phyloP scores from a whole-genome alignment of 345 rosid species.

The Camelina laxa region DNA sequence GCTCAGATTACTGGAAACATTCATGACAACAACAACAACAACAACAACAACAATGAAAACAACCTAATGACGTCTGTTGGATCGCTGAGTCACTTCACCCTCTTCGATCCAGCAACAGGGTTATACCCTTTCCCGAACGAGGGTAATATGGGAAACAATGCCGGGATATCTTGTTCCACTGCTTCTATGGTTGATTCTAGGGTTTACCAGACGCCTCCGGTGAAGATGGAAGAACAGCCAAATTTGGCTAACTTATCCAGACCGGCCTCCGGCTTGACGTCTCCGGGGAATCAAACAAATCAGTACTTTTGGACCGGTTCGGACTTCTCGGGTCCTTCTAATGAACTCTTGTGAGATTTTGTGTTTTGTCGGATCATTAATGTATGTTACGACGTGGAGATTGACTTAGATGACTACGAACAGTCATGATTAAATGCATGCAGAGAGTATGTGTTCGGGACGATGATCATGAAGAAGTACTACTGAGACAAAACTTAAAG shows the following conservation, averaged over 20 bases:
- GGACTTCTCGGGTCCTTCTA: conserved; percentile 41
- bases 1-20: conserved; percentile 35
- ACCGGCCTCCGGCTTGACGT: conserved; percentile 36
- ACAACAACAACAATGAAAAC: conserved; percentile 26
- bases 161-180: conserved; percentile 43
- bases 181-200: conserved; percentile 54
- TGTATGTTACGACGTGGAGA: conserved; percentile 22
- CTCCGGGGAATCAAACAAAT: conserved; percentile 45
- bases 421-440: conserved; percentile 35
- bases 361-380: conserved; percentile 18
- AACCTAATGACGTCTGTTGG: conserved; percentile 42
- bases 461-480: conserved; percentile 24
- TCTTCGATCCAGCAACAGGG: conserved; percentile 52
- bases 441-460: conserved; percentile 10
- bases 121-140: conserved; percentile 52
- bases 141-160: conserved; percentile 45
- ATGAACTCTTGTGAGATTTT: conserved; percentile 39
- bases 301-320: conserved; percentile 49
- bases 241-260: conserved; percentile 49
- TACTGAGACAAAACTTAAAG: conserved; percentile 8
- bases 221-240: conserved; percentile 60
- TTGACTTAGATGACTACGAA: conserved; percentile 25
- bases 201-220: conserved; percentile 58
- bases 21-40: conserved; percentile 33
- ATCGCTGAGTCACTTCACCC: conserved; percentile 55